Conservation (phyloP, 139 green algal species). For the Picochlorum costavermella region DNA sequence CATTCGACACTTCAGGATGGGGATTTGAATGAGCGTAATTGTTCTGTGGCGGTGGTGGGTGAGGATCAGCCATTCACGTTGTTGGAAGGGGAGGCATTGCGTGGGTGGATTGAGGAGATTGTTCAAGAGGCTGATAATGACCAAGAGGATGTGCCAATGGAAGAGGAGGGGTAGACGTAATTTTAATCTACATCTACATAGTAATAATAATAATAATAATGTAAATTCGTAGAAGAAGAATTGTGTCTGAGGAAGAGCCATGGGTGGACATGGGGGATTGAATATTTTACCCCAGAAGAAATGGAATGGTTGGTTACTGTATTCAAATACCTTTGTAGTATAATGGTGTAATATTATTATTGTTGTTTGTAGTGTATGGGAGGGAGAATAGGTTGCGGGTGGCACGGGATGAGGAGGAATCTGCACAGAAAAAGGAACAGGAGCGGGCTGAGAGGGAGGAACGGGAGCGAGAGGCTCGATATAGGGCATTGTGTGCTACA, state of each 20-base stretch:
- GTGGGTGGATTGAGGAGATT: slow-evolving; percentile 42
- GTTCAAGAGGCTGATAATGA: slow-evolving; percentile 18
- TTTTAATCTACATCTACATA: too few relatives aligned
- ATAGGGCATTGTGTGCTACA: slow-evolving; percentile 29
- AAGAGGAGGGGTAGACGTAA: not conserved
- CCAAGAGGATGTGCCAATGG: slow-evolving; percentile 23
- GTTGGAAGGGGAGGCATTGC: slow-evolving; percentile 65
- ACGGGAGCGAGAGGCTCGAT: slow-evolving; percentile 49
- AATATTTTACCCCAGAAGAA: slow-evolving; percentile 95
- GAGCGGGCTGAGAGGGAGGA: slow-evolving; percentile 16
- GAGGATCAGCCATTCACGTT: slow-evolving; percentile 66
- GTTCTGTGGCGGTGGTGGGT: slow-evolving; percentile 72
- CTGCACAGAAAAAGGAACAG: slow-evolving; percentile 33
- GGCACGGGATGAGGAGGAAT: slow-evolving; percentile 38
- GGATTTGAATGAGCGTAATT: slow-evolving; percentile 78
- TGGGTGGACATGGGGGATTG: slow-evolving; percentile 90
- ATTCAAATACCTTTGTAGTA: too few relatives aligned
- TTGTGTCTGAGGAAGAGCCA: slow-evolving; percentile 17
- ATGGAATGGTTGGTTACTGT: slow-evolving; percentile 53
- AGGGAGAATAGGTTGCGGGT: slow-evolving; percentile 74
- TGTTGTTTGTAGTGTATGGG: slow-evolving; percentile 59
- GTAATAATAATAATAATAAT: too few relatives aligned
- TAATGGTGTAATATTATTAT: too few relatives aligned
- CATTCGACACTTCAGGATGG: slow-evolving; percentile 49
- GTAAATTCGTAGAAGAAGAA: too few relatives aligned